Evolutionary conservation across 2,329 filamentous ascomycete genomes (phyloP), one percentile per base, ranked within the genome.

Genomic region (Paecilomyces variotii): DNA sequence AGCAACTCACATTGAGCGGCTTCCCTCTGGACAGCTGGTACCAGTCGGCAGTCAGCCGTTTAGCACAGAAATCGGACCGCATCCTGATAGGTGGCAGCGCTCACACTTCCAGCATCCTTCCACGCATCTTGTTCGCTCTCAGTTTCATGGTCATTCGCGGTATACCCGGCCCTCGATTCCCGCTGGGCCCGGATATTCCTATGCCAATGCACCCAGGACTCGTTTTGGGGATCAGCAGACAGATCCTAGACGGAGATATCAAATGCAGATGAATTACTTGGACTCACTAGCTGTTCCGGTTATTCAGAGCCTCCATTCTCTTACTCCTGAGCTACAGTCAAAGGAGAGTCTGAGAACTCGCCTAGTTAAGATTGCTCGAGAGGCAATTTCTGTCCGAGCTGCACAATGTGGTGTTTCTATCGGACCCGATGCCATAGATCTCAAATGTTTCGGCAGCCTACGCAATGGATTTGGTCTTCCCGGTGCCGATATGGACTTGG

Each of bases 401-500:
- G 69, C 74, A 19, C 62, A 74, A 3, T 60, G 61, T 0, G 74
- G 81, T 7, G 70, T 76, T 53, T 66, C 71, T 4, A 85, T 88
- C 58, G 75, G 80, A 14, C 68, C 80, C 26, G 68, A 76, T 9
- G 82, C 82, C 56, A 82, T 93, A n/a, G 79, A 85, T 56, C 78
- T 95, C 12, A 85, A 85, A 65, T 90, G 87, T 67, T 95, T 94
- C 68, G 91, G 91, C 4, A 95, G 91, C 70, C 79, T 95, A 53
- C 84, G 84, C 24, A 92, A 91, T 11, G 91, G 91, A 0, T 96
- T 96, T 74, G 92, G 90, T 2, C 91, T 89, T 10, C 89, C 89
- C 66, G 85, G 86, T n/a, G 93, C 91, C 1, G 91, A 96, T 67
- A 91, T 96, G 87, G 92, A 97, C 72, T 82, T 96, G 30, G 69